These are phyloP conservation scores for Venturia oleaginea DNA, from an alignment of 2,329 filamentous ascomycete species.

Conservation along the genomic window DNA sequence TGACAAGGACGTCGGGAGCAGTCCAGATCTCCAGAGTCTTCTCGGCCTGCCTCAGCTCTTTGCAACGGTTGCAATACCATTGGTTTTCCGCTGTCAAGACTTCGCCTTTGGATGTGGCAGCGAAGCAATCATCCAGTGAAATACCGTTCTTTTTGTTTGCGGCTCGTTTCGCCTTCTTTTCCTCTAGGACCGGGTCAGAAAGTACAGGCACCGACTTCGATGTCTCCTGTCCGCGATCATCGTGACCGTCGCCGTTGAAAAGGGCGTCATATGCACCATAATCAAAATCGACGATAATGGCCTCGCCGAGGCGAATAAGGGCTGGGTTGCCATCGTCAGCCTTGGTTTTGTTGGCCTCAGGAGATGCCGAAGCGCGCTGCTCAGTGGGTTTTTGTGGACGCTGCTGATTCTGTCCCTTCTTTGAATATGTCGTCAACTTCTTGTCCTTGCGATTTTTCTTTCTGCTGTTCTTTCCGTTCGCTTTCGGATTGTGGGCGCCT, in stretches of 20 bases:
- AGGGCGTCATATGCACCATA: constrained; percentile 59
- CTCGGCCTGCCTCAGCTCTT: constrained; percentile 81
- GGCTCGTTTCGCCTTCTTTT: constrained; percentile 53
- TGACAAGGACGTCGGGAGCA: constrained; percentile 84
- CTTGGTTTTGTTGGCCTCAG: not conserved
- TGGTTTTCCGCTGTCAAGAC: constrained; percentile 90
- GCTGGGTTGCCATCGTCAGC: constrained; percentile 44
- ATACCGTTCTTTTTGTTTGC: constrained; percentile 66
- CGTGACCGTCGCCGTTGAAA: constrained; percentile 46
- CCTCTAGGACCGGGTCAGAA: constrained; percentile 50
- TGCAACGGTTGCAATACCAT: constrained; percentile 96
- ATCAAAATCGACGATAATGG: constrained; percentile 79
- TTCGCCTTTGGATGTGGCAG: constrained; percentile 91
- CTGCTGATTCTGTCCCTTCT: constrained; percentile 19
- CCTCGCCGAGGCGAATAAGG: constrained; percentile 72
- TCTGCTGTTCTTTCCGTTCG: constrained; percentile 17
- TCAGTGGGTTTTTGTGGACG: constrained; percentile 19
- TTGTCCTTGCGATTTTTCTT: constrained; percentile 25
- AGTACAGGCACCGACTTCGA: constrained; percentile 50
- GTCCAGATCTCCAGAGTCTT: constrained; percentile 99
- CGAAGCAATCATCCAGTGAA: constrained; percentile 79
- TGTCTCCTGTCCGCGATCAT: constrained; percentile 51
- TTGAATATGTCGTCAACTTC: constrained; percentile 19
- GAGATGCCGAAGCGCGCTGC: not conserved
- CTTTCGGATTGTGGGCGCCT: not conserved